phyloP scores from a whole-genome alignment of 2,329 filamentous ascomycete species.

The Trichoderma gracile region DNA sequence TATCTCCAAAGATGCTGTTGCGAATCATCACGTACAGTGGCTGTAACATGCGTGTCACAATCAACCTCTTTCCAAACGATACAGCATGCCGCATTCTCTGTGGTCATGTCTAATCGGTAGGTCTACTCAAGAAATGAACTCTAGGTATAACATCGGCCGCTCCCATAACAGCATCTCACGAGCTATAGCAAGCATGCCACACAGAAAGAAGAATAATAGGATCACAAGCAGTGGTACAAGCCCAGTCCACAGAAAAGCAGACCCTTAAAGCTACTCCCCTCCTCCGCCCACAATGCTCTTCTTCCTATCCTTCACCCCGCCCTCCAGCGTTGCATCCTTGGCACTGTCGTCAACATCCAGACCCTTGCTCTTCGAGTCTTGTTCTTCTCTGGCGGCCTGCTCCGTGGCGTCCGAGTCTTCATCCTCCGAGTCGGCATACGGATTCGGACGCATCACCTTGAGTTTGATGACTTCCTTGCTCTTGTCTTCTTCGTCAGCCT shows the following conservation, averaged over 20 bases:
- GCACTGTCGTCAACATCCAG: constrained; percentile 50
- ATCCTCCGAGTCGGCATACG: constrained; percentile 34
- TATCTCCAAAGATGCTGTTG: too few relatives aligned
- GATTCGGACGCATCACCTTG: constrained; percentile 43
- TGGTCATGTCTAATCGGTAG: neutral
- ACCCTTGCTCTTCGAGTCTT: constrained; percentile 34
- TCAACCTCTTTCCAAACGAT: too few relatives aligned
- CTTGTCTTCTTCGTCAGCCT: constrained; percentile 40
- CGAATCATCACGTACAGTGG: too few relatives aligned
- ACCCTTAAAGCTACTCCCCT: neutral
- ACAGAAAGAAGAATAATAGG: neutral
- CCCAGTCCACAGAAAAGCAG: neutral
- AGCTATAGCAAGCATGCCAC: neutral
- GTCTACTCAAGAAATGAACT: neutral
- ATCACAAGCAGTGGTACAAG: neutral
- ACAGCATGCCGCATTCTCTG: too few relatives aligned
- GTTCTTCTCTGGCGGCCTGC: neutral
- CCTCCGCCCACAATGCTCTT: constrained; percentile 39
- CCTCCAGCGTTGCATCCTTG: constrained; percentile 47
- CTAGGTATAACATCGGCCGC: neutral
- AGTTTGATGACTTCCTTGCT: constrained; percentile 42
- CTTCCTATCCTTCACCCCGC: constrained; percentile 38
- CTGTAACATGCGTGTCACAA: too few relatives aligned
- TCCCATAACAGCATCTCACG: neutral
- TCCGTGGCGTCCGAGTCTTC: constrained; percentile 31